Base-by-base conservation (phyloP, 345 rosid species). In the Citrus sp. region DNA sequence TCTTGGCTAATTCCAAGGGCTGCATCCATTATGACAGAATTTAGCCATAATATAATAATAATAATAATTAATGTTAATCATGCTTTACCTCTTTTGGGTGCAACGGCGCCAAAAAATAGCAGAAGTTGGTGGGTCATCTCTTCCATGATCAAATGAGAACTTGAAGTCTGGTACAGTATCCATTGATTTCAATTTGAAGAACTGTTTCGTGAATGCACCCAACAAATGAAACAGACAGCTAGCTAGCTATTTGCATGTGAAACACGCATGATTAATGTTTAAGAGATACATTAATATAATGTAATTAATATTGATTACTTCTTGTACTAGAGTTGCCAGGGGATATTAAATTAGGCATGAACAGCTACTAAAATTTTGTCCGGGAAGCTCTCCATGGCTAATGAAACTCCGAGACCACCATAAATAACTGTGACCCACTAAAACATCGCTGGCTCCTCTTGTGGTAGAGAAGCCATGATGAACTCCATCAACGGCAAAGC, bases 361-460 rank as follows among this genome's bases (percentile, higher is more conserved):
- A 56, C 81, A 0, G 73, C 86, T 4, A 65, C 85, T 0, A 66
- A 27, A 4, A 86, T 40, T 40, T 84, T 84, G 19, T 76, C 49
- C 16, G 89, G 82, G 70, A 81, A 88, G 28, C 61, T 82, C 56
- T 88, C 89, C 82, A 81, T 75, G n/a, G 86, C 87, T 1, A 82
- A 42, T 34, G 89, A 80, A 46, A 82, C 14, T 6, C 30, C 18
- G 9, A 86, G 9, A 19, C 89, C 87, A 1, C 85, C 89, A 6
- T 55, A 67, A 58, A 6, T 55, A 67, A 63, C 84, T 88, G 59
- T 86, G 89, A 2, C 85, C 85, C 3, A 86, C 91, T 55, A 88
- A 14, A 3, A 82, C 13, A 40, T 65, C 72, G 82, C 90, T 77
- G 55, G 76, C 80, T 83, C 83, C 16, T 77, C 79, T 2, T 71